Percentiles rank a stretch among this genome's conserved stretches.
phyloP scores from a whole-genome alignment of 2,329 filamentous ascomycete genomes.

The Coccinonectria pachysandricola region DNA sequence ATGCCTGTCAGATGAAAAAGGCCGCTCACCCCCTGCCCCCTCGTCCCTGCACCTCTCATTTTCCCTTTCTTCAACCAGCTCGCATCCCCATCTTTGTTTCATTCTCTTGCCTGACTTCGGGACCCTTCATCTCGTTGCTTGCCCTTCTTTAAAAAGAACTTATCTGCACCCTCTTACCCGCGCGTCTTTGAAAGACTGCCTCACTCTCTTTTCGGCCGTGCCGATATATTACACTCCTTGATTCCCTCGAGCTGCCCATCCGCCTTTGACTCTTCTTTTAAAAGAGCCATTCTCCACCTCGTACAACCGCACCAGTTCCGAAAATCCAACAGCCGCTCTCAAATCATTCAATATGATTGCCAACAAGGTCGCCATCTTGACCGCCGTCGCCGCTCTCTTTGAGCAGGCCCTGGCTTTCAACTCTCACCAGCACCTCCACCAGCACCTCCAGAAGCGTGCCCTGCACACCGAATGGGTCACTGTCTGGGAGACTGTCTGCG shows the following conservation, averaged over 20 bases:
- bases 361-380: conserved; percentile 32
- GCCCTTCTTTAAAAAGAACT: conserved; percentile 22
- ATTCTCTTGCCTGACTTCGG: not conserved
- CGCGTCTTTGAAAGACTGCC: conserved; percentile 44
- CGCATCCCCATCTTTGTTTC: not conserved
- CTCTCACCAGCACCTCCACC: conserved; percentile 32
- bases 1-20: not conserved
- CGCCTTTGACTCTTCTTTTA: too few species aligned
- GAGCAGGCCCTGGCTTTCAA: conserved; percentile 33
- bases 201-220: conserved; percentile 24
- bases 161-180: conserved; percentile 27
- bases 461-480: conserved; percentile 31
- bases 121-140: conserved; percentile 7
- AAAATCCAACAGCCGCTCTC: too few species aligned
- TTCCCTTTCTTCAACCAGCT: conserved; percentile 13
- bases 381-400: conserved; percentile 32
- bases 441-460: conserved; percentile 14
- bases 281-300: too few species aligned
- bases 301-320: too few species aligned
- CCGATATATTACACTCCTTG: conserved; percentile 19
- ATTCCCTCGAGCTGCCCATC: too few species aligned
- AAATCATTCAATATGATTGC: conserved; percentile 28
- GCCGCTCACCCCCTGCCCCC: not conserved
- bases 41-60: conserved; percentile 5
- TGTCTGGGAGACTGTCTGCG: conserved; percentile 29